Percentiles rank a stretch among this genome's conserved stretches.
These are phyloP conservation scores for Nakazawaea ernobii DNA, from an alignment of 805 yeast genomes.

Conservation along the genomic window DNA sequence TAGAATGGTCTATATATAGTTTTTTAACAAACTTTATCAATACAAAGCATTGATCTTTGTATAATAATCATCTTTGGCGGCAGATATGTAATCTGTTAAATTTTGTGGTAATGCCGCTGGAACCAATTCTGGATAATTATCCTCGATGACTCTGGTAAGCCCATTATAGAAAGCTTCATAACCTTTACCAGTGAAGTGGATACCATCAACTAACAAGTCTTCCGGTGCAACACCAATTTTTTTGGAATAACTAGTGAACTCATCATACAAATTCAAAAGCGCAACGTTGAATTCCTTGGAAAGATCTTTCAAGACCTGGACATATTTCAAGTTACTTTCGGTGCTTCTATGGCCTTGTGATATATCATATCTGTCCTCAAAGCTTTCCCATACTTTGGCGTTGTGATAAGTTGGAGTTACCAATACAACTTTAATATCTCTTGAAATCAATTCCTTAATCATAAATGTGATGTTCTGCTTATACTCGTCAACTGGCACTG, in stretches of 20 bases:
- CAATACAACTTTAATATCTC: constrained; percentile 49
- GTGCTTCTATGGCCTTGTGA: constrained; percentile 40
- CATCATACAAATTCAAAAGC: constrained; percentile 48
- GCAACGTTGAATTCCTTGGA: constrained; percentile 45
- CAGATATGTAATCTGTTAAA: constrained; percentile 37
- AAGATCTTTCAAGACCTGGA: constrained; percentile 40
- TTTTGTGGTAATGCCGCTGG: constrained; percentile 33
- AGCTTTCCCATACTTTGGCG: constrained; percentile 32
- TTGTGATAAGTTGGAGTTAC: constrained; percentile 62
- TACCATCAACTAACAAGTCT: constrained; percentile 33
- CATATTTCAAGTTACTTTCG: constrained; percentile 40
- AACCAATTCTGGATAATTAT: constrained; percentile 40
- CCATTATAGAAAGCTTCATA: constrained; percentile 45
- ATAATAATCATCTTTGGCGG: constrained; percentile 8
- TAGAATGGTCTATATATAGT: too few species aligned
- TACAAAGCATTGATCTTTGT: constrained; percentile 14
- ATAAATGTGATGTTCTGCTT: constrained; percentile 39
- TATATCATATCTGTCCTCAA: constrained; percentile 23
- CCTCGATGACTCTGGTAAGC: constrained; percentile 31
- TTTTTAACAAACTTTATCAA: not conserved
- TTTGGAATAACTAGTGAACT: constrained; percentile 29
- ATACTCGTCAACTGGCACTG: constrained; percentile 51
- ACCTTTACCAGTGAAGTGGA: constrained; percentile 54
- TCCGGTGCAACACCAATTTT: constrained; percentile 19
- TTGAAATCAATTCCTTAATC: constrained; percentile 30